Conservation (phyloP, 2,329 filamentous ascomycete species). For the Cordyceps cicadae region DNA sequence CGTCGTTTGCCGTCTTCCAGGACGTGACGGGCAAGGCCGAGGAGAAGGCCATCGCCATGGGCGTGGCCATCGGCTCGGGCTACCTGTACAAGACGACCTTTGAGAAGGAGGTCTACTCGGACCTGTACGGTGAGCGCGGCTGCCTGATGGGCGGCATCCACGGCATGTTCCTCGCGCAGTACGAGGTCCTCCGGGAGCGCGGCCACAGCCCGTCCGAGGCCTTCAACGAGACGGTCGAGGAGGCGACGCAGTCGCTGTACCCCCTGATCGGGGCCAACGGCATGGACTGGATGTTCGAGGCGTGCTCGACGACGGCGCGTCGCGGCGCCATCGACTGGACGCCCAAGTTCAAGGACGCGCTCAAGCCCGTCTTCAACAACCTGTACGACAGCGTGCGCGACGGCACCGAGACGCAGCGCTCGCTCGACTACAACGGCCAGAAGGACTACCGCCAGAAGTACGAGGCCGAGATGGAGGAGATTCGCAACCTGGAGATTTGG, state of each 20-base stretch:
- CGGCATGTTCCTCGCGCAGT: conserved; percentile 99
- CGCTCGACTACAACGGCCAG: conserved; percentile 94
- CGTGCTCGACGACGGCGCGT: conserved; percentile 96
- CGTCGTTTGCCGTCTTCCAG: conserved; percentile 95
- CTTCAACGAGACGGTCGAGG: conserved; percentile 99
- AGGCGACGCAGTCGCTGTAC: conserved; percentile 97
- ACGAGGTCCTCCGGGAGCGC: conserved; percentile 98
- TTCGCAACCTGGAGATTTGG: conserved; percentile 98
- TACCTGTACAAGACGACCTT: conserved; percentile 99
- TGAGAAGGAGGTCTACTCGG: conserved; percentile 99
- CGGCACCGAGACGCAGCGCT: conserved; percentile 90
- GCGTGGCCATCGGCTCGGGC: conserved; percentile 92
- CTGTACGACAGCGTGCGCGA: conserved; percentile 90
- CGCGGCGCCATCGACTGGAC: conserved; percentile 99
- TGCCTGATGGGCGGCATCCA: conserved; percentile 99
- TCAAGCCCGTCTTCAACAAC: conserved; percentile 98
- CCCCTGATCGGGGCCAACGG: conserved; percentile 94
- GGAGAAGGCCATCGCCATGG: conserved; percentile 94
- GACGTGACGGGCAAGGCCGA: conserved; percentile 96
- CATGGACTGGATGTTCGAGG: conserved; percentile 99
- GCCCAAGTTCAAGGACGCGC: conserved; percentile 89
- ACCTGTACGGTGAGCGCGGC: conserved; percentile 98
- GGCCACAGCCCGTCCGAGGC: conserved; percentile 97
- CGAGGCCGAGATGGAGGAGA: conserved; percentile 98
- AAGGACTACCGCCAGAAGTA: conserved; percentile 94